Base-by-base conservation (phyloP, 192 early-diverging fungal species). In the Phlyctochytrium planicorne region DNA sequence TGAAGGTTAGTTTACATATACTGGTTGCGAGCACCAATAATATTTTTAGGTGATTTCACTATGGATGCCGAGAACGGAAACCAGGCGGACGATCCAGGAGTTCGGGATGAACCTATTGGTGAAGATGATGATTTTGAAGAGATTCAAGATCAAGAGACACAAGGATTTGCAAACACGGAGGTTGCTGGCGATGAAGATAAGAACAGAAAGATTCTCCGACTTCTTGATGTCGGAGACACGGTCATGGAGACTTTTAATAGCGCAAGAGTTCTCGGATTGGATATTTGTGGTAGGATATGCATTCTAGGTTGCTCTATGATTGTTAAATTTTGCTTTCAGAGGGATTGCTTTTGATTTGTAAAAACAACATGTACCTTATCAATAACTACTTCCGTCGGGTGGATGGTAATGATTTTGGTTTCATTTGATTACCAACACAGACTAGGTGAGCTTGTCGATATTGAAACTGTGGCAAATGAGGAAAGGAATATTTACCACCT, bases 171-270 rank as follows among this genome's bases (percentile, higher is more conserved):
- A 50, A 78, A 75, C 29, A 78, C 83, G 59, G 87, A 90, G 62
- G 89, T n/a, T n/a, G n/a, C n/a, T n/a, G n/a, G n/a, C n/a, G n/a
- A n/a, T n/a, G n/a, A 89, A 74, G 87, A 88, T 25, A 82, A 90
- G 25, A 89, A 91, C 53, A 78, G 81, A 23, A 89, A 91, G 70
- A 88, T 91, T 23, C 52, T 84, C n/a, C 71, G 90, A 16, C 66
- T 90, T 16, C 70, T 91, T 27, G 90, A 91, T 56, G 75, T 74
- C n/a, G 83, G 82, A 1, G 90, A 91, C 75, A 78, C 79, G 47
- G 86, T 91, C 0, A 66, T 90, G 17, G 90, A 91, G 40, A 84
- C 84, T 27, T 87, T 85, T 62, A 91, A 91, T 72, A 75, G 83
- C 63, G 88, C 85, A 29, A 77, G 84, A 36, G 78, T 91, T 17